Conservation (phyloP, 139 green algal species). For the Tetradesmus lagerheimii region DNA sequence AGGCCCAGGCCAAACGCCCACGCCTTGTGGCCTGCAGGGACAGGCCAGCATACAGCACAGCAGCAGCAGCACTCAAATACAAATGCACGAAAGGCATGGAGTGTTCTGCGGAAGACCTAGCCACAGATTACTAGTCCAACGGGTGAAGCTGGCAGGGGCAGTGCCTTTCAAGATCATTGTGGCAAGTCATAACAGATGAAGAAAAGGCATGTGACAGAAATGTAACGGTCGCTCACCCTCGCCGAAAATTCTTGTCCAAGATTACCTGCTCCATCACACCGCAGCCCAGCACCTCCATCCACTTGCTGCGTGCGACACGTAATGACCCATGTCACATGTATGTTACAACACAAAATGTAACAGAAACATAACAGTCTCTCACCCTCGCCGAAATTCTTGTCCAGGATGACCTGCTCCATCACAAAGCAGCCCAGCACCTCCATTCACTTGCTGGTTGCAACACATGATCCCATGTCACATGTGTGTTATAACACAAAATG, state of each 20-base stretch:
- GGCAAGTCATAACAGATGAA: too few species aligned
- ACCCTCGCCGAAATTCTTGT: too few species aligned
- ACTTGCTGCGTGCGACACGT: conserved; percentile 83
- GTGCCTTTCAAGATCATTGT: too few species aligned
- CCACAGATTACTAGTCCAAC: too few species aligned
- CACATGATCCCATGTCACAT: not conserved
- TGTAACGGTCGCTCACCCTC: not conserved
- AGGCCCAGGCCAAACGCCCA: conserved; percentile 97
- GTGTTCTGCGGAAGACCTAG: too few species aligned
- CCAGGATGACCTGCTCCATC: too few species aligned
- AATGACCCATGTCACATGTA: too few species aligned
- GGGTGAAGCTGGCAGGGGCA: too few species aligned
- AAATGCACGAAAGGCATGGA: too few species aligned
- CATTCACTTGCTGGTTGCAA: not conserved
- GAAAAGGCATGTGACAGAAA: not conserved
- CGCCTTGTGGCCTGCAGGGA: conserved; percentile 68
- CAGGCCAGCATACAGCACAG: not conserved
- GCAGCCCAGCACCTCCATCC: conserved; percentile 99
- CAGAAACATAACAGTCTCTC: too few species aligned
- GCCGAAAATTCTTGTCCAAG: conserved; percentile 78
- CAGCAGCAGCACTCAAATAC: not conserved
- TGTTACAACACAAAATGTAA: too few species aligned
- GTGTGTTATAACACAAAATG: not conserved
- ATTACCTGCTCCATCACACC: conserved; percentile 97
- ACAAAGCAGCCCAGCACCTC: too few species aligned